Evolutionary conservation across 2,329 filamentous ascomycete genomes (phyloP), one percentile per base, ranked within the genome.

Genomic region (Apiospora phragmitis): DNA sequence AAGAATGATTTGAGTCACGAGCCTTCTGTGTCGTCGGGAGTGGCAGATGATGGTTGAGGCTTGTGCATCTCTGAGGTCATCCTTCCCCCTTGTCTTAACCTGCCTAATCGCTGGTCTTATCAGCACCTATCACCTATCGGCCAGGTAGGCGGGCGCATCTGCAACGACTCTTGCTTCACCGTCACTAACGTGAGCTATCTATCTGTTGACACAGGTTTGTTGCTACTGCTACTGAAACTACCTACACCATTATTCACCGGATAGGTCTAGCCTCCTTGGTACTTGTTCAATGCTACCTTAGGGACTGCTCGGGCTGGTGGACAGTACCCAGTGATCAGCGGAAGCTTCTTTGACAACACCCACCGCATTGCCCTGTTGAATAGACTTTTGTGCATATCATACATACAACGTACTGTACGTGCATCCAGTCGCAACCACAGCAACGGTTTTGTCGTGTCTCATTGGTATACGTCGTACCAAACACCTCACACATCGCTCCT

Each of bases 151-250:
- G n/a, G n/a, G n/a, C n/a, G n/a, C n/a, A n/a, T n/a, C n/a, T n/a
- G n/a, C n/a, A n/a, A n/a, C n/a, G n/a, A n/a, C n/a, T n/a, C n/a
- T 62, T 62, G 55, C 55, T 38, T 62, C 55, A 62, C 55, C 14
- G 32, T 11, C 3, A 9, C 55, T 62, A 35, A 62, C 55, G n/a
- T 62, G 12, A 62, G 55, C 55, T 38, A 12, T 38, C 32, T 11
- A 38, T 62, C 55, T 62, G 55, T 62, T 24, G 55, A 62, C 26
- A 6, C 49, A n/a, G n/a, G n/a, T 51, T 51, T 26, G 49, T 51
- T 59, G 26, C 51, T 32, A 59, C 29, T n/a, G 21, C 32, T 62
- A 62, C 55, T 62, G 55, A 38, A 62, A 62, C 55, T n/a, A 62
- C 32, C 32, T 55, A 16, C 18, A 55, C 51, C 55, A n/a, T 12